Percentiles rank a stretch among this genome's conserved stretches.
These are phyloP conservation scores for Silene vulgaris DNA, from an alignment of 179 eudicot species.

Conservation along the genomic window DNA sequence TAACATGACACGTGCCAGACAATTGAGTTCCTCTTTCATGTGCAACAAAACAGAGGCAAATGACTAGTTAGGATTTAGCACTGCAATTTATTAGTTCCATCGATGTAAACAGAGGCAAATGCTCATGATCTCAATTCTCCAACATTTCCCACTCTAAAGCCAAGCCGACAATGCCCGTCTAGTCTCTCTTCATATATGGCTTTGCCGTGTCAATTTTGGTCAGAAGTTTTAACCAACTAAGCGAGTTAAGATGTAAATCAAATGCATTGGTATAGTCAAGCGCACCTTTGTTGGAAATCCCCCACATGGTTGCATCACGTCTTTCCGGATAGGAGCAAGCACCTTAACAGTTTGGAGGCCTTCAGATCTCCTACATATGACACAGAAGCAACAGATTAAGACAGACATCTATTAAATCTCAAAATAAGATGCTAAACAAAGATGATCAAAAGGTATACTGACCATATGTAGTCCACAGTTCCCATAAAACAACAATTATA, in stretches of 20 bases:
- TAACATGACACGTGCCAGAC: background rate
- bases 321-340: constrained; percentile 82
- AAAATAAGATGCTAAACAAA: constrained; percentile 10
- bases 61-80: background rate
- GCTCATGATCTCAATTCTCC: background rate
- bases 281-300: constrained; percentile 94
- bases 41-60: background rate
- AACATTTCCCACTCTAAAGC: background rate
- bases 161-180: background rate
- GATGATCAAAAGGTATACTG: constrained; percentile 1
- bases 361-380: constrained; percentile 73
- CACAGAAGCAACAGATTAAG: constrained; percentile 14
- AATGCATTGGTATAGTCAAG: background rate
- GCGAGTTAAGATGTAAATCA: background rate
- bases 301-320: constrained; percentile 58
- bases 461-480: constrained; percentile 97
- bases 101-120: background rate
- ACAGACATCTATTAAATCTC: background rate
- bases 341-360: constrained; percentile 75
- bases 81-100: background rate
- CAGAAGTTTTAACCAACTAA: background rate
- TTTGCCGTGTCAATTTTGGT: background rate
- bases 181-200: background rate
- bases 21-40: background rate
- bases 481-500: constrained; percentile 71